Evolutionary conservation across 139 green algal species (phyloP).

Genomic region (Picochlorum sp.): DNA sequence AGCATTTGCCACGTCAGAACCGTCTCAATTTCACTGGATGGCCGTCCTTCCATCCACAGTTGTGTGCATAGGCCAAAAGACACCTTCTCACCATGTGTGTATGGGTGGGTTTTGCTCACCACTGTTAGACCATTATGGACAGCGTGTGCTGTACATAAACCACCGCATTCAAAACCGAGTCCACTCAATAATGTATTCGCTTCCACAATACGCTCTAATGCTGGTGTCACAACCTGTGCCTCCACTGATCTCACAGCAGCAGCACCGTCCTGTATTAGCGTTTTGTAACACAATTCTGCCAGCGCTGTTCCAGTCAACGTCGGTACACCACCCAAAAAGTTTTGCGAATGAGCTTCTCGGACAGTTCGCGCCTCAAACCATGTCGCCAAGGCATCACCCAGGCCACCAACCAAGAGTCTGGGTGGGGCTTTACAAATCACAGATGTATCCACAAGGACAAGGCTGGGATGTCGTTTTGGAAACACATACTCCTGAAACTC

Average conservation of each 20-base stretch:
- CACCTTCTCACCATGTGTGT: conserved; percentile 18
- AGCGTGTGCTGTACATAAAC: conserved; percentile 15
- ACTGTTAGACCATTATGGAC: conserved; percentile 26
- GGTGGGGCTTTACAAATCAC: conserved; percentile 10
- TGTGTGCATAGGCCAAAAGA: conserved; percentile 22
- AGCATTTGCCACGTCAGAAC: conserved; percentile 8
- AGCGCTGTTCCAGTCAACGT: conserved; percentile 8
- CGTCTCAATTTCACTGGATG: conserved; percentile 4
- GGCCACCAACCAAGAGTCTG: conserved; percentile 14
- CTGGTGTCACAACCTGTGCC: conserved; percentile 14
- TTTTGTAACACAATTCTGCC: conserved; percentile 16
- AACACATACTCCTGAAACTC: conserved; percentile 6
- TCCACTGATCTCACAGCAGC: conserved; percentile 8
- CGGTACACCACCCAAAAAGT: conserved; percentile 14
- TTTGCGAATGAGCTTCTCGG: conserved; percentile 9
- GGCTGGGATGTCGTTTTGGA: conserved; percentile 12
- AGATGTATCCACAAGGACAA: conserved; percentile 25
- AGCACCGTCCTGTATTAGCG: conserved; percentile 6
- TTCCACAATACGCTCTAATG: conserved; percentile 22
- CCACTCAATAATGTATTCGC: conserved; percentile 28
- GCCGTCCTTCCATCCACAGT: conserved; percentile 21
- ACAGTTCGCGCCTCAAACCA: conserved; percentile 22
- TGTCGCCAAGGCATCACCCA: conserved; percentile 23
- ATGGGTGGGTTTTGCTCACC: conserved; percentile 1
- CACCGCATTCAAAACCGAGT: conserved; percentile 24